Evolutionary conservation across 192 early-diverging fungal genomes (phyloP), one percentile per base, ranked within the genome.

Genomic region (Neocallimastix lanati): DNA sequence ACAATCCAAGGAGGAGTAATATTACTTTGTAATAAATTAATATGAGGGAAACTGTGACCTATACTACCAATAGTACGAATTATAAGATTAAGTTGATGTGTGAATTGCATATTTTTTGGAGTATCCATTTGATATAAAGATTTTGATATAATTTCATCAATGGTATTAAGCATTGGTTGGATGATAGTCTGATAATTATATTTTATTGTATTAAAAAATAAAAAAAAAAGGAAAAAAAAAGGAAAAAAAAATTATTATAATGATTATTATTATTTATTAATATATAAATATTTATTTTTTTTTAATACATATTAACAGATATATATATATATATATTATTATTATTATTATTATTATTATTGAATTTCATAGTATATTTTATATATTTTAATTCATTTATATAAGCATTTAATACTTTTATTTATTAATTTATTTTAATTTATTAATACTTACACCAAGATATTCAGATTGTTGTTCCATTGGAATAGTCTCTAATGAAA

Each of bases 51-150:
- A 86, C 95, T 94, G 84, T 96, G 95, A 29, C 90, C 89, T 29
- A 96, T 86, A 80, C 91, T 92, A 29, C 95, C 96, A 50, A 96
- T 89, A 2, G 94, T 93, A 79, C 90, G 90, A 38, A 97, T 88
- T 21, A 92, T 88, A 82, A 95, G 95, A 84, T 94, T 91, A 40
- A 95, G 82, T 77, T 94, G 92, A 29, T 93, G 85, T 67, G 92
- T 86, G 78, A 90, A 84, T n/a, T 87, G 87, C 36, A 89, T 82
- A 80, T 96, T 92, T 81, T 91, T 89, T 28, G 85, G 86, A 78
- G 83, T 86, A 76, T 91, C 92, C 58, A 85, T 85, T 78, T 89
- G 88, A 30, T 91, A 89, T 18, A 87, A 81, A 67, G 88, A 87
- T 33, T 86, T 89, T 78, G 88, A 86, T 87, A 96, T 84, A 38